Evolutionary conservation across 352 stramenopile genomes (phyloP), one percentile per base, ranked within the genome.

Genomic region (Globisporangium nagaii): DNA sequence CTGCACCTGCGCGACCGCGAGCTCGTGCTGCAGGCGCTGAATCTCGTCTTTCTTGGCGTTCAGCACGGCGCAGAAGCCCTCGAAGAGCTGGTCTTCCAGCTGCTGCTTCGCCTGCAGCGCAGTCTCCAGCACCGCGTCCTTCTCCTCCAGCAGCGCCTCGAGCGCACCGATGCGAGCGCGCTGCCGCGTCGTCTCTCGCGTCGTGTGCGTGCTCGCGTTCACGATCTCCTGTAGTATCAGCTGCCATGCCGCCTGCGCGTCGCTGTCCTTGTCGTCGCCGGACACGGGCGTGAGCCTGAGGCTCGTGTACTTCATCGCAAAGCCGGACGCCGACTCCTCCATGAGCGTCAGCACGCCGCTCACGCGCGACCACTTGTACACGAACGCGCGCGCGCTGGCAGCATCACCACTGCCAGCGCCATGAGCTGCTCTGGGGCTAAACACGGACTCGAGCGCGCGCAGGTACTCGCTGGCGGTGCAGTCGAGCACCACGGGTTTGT

Each of bases 41-140:
- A 84, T 79, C 41, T 79, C 71, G n/a, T 82, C 71, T 53, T 86
- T 86, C 65, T 86, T 84, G 17, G 68, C 63, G 32, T 84, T 84
- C 43, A 86, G 43, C 30, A 84, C 70, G 4, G 62, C 62, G 22
- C 70, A 82, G 39, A 82, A 86, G 9, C 70, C 70, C 6, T 52
- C 36, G 19, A 84, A 66, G 13, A 84, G 45, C 39, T 65, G 24
- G 31, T 86, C 60, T 37, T 86, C 71, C 6, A 63, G 36, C 20
- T 53, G 53, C 44, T 86, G 75, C 56, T 84, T 84, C 20, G 65
- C 63, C 6, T 24, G 19, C 35, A 86, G 19, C 27, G 71, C 68
- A 9, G 47, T 57, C 25, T 81, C 73, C 48, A 86, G 60, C 25
- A 82, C 24, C 15, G 28, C 36, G 40, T 86, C 75, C 51, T 86